Evolutionary conservation across 1,284 basidiomycete genomes (phyloP).

Genomic region (Ustilago esculenta): DNA sequence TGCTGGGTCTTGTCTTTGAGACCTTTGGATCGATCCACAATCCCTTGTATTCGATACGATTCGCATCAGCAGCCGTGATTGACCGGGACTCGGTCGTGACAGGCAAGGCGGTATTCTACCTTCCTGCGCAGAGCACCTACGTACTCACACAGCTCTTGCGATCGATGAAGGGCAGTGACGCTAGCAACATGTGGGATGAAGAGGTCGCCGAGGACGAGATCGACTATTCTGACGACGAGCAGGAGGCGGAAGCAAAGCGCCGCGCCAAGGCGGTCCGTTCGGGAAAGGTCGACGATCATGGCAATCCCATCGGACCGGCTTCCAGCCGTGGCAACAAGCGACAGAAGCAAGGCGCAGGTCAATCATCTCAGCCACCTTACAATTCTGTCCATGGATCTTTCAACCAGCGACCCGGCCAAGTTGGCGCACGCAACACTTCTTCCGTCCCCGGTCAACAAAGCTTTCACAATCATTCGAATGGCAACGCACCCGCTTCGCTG

Average conservation of each 20-base stretch:
- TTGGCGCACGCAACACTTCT: not conserved
- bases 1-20: slow-evolving; percentile 86
- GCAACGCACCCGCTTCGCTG: slow-evolving; percentile 1
- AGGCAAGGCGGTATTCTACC: slow-evolving; percentile 74
- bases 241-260: slow-evolving; percentile 76
- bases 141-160: slow-evolving; percentile 77
- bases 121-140: slow-evolving; percentile 79
- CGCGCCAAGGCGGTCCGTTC: slow-evolving; percentile 62
- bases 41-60: slow-evolving; percentile 81
- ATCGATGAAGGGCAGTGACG: slow-evolving; percentile 80
- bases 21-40: slow-evolving; percentile 87
- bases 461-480: slow-evolving; percentile 4
- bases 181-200: slow-evolving; percentile 90
- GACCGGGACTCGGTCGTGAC: slow-evolving; percentile 30
- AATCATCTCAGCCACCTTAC: slow-evolving; percentile 8
- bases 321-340: slow-evolving; percentile 25
- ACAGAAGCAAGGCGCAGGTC: slow-evolving; percentile 25
- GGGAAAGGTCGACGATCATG: slow-evolving; percentile 24
- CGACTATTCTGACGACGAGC: slow-evolving; percentile 90
- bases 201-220: slow-evolving; percentile 84
- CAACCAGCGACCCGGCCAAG: slow-evolving; percentile 2
- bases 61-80: slow-evolving; percentile 65
- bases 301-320: slow-evolving; percentile 23
- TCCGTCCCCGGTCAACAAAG: not conserved
- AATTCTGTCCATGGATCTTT: not conserved